A percentile compares a stretch with the other conserved stretches of the same genome.
These are phyloP conservation scores for Lathyrus aphaca DNA, from an alignment of 306 rosid species.

Conservation along the genomic window DNA sequence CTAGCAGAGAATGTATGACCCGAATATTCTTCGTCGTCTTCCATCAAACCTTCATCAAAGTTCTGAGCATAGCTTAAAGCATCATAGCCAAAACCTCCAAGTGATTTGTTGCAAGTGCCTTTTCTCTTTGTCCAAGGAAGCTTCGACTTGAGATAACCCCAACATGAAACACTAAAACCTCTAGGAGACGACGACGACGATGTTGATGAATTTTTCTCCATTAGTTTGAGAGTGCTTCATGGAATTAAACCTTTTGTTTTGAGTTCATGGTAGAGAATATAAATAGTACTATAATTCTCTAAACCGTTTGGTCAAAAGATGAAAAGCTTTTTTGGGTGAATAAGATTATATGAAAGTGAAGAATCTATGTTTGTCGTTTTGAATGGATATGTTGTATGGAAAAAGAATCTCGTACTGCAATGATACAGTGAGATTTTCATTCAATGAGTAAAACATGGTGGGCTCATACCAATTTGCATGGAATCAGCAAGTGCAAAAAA, in stretches of 20 bases:
- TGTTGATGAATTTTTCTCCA: conserved; percentile 48
- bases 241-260: conserved; percentile 20
- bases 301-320: conserved; percentile 22
- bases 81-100: conserved; percentile 62
- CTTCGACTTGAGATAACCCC: conserved; percentile 66
- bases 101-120: conserved; percentile 39
- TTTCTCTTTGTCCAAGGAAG: conserved; percentile 53
- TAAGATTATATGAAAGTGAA: conserved; percentile 2
- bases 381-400: conserved; percentile 20
- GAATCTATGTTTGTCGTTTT: conserved; percentile 36
- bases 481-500: conserved; percentile 34
- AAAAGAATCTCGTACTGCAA: conserved; percentile 34
- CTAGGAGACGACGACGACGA: conserved; percentile 35
- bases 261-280: conserved; percentile 51
- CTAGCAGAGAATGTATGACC: conserved; percentile 65
- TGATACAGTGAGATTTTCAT: conserved; percentile 30
- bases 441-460: conserved; percentile 18
- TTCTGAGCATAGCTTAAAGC: conserved; percentile 77
- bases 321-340: conserved; percentile 2
- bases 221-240: conserved; percentile 31
- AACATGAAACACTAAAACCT: conserved; percentile 52
- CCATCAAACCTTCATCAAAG: conserved; percentile 66
- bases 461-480: conserved; percentile 13
- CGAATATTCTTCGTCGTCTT: conserved; percentile 42
- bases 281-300: conserved; percentile 2